phyloP scores from a whole-genome alignment of 371 early-diverging fungal species.

The Zancudomyces culisetae region DNA sequence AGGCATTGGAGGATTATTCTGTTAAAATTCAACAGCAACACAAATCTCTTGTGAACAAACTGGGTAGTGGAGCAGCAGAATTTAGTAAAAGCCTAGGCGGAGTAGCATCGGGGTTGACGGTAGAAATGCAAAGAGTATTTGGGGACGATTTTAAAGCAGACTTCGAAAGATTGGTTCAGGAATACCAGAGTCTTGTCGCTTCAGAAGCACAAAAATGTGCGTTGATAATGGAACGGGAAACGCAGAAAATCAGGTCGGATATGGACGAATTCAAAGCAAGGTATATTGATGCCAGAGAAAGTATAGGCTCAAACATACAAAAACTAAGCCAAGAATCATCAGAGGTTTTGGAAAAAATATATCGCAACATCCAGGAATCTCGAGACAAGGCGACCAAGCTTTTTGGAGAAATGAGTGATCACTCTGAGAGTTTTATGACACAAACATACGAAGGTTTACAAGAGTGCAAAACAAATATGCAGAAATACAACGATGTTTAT shows the following conservation, averaged over 20 bases:
- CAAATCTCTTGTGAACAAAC: background rate
- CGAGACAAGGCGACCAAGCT: too few species aligned
- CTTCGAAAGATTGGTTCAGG: background rate
- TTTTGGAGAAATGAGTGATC: background rate
- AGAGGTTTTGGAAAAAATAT: too few species aligned
- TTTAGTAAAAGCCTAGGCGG: background rate
- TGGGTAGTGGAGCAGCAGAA: background rate
- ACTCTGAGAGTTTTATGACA: background rate
- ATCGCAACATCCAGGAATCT: too few species aligned
- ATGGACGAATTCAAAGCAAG: background rate
- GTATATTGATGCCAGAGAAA: too few species aligned
- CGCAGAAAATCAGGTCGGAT: background rate
- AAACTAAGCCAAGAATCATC: too few species aligned
- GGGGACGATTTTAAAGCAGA: background rate
- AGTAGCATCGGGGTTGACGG: background rate
- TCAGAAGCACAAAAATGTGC: background rate
- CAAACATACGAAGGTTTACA: background rate
- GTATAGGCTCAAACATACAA: too few species aligned
- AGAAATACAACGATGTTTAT: background rate
- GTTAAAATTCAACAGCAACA: background rate
- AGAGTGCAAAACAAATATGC: background rate
- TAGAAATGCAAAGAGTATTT: background rate
- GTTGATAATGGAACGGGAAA: background rate
- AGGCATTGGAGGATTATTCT: background rate
- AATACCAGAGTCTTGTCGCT: background rate